Percentiles rank a stretch among this genome's conserved stretches.
Conservation (phyloP, 768 basidiomycete genomes). For the Dentipellis sp. region DNA sequence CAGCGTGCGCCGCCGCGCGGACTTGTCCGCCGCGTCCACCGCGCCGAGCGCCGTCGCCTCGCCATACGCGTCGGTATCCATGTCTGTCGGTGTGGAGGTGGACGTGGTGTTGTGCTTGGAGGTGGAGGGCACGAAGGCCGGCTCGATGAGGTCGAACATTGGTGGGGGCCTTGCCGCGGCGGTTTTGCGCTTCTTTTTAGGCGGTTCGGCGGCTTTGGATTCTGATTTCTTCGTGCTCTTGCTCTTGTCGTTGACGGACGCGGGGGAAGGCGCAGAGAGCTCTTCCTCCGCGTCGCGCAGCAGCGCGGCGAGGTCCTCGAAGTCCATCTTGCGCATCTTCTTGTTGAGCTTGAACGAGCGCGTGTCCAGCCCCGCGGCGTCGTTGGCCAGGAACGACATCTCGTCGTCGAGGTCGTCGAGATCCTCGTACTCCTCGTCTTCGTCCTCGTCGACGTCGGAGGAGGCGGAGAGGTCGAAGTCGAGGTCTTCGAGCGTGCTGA, state of each 20-base stretch:
- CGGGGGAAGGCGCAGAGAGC: slow-evolving; percentile 10
- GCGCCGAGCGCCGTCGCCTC: slow-evolving; percentile 61
- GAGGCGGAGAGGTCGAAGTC: slow-evolving; percentile 50
- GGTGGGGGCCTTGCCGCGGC: slow-evolving; percentile 24
- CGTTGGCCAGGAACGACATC: slow-evolving; percentile 29
- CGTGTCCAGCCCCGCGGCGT: slow-evolving; percentile 26
- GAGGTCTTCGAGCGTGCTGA: slow-evolving; percentile 78
- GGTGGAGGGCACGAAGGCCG: slow-evolving; percentile 41
- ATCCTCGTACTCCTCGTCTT: slow-evolving; percentile 36
- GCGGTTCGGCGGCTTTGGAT: slow-evolving; percentile 16
- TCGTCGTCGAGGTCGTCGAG: slow-evolving; percentile 33
- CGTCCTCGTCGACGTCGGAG: slow-evolving; percentile 31
- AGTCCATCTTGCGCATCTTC: slow-evolving; percentile 3
- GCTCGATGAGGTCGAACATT: slow-evolving; percentile 75
- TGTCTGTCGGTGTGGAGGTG: slow-evolving; percentile 7
- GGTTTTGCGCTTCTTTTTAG: slow-evolving; percentile 59
- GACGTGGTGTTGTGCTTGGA: slow-evolving; percentile 11
- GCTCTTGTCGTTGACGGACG: slow-evolving; percentile 6
- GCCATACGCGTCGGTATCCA: slow-evolving; percentile 47
- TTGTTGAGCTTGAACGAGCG: slow-evolving; percentile 6
- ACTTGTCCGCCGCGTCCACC: slow-evolving; percentile 78
- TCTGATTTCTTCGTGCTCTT: slow-evolving; percentile 11
- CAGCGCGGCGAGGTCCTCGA: slow-evolving; percentile 9
- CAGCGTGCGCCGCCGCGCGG: slow-evolving; percentile 68
- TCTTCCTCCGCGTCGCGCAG: slow-evolving; percentile 15